Base-by-base conservation (phyloP, 306 rosid genomes). In the Sophora flavescens region DNA sequence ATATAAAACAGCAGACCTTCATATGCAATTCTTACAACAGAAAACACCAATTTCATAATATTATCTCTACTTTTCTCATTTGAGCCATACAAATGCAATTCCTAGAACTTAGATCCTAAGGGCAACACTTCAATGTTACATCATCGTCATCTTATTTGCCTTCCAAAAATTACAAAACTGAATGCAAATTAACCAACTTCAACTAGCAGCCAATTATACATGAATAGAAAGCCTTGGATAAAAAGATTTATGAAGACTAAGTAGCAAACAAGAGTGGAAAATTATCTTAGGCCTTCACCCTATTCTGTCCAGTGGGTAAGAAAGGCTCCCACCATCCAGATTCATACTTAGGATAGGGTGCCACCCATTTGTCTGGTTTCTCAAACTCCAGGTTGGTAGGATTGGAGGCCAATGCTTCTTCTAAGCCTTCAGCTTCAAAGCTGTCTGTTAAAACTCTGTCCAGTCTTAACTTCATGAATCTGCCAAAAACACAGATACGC, bases 391-490 rank as follows among this genome's bases (percentile, higher is more conserved):
- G 75, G 30, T 86, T 80, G 69, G 92, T 83, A 50, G 99, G 99
- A 85, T 68, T 92, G 52, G 90, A 91, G 76, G 94, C 97, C 36
- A 96, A 78, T 28, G 97, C 98, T 80, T 89, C 93, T 77, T 91
- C 93, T 53, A 91, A 61, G 81, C 86, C 91, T 63, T 85, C 88
- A 41, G 97, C 90, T 82, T 89, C 91, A 30, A 84, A 96, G 78
- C 90, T 91, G 69, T 85, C 96, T 6, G 87, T 57, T 66, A 96
- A 86, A 63, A 96, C 99, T 79, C 99, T 86, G 84, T 96, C 99
- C 85, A 96, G 87, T 88, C 99, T 89, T 75, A 96, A 84, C 88
- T 93, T 96, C 99, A 96, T 96, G 84, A 89, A 96, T 83, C 99
- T 96, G 93, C 61, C 74, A 79, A 76, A 78, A 78, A 75, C 85